phyloP scores from a whole-genome alignment of 2,329 filamentous ascomycete species.

The Aureobasidium sp. region DNA sequence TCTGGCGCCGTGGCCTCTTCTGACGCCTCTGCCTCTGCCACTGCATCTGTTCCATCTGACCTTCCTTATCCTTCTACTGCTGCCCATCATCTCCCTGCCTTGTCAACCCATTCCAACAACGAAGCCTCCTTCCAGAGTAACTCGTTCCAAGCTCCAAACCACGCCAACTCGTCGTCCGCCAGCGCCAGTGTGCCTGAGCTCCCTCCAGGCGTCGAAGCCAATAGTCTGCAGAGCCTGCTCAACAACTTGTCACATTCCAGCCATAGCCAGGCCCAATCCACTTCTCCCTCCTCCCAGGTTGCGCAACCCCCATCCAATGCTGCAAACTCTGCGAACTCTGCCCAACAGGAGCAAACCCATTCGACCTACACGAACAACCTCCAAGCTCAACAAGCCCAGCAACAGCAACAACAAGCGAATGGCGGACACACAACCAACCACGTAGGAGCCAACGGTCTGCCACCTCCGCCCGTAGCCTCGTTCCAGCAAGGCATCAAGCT shows the following conservation, averaged over 20 bases:
- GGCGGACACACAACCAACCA: background rate
- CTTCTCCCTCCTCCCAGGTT: conserved; percentile 19
- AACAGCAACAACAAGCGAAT: conserved; percentile 22
- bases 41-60: conserved; percentile 3
- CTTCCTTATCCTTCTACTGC: conserved; percentile 1
- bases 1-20: conserved; percentile 19
- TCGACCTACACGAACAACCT: background rate
- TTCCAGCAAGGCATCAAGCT: conserved; percentile 17
- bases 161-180: background rate
- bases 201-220: conserved; percentile 7
- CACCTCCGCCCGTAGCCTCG: conserved; percentile 16
- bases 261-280: conserved; percentile 21
- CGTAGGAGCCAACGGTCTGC: conserved; percentile 15
- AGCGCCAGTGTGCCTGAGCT: background rate
- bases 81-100: conserved; percentile 11
- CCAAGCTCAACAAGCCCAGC: conserved; percentile 25
- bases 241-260: conserved; percentile 20
- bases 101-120: background rate
- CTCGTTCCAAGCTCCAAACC: conserved; percentile 17
- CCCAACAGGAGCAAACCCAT: conserved; percentile 34
- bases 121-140: conserved; percentile 12
- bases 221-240: conserved; percentile 9
- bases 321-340: conserved; percentile 40
- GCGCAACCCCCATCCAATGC: conserved; percentile 27
- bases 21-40: conserved; percentile 23